phyloP scores from a whole-genome alignment of 108 stramenopile species.

The Skeletonema potamos region DNA sequence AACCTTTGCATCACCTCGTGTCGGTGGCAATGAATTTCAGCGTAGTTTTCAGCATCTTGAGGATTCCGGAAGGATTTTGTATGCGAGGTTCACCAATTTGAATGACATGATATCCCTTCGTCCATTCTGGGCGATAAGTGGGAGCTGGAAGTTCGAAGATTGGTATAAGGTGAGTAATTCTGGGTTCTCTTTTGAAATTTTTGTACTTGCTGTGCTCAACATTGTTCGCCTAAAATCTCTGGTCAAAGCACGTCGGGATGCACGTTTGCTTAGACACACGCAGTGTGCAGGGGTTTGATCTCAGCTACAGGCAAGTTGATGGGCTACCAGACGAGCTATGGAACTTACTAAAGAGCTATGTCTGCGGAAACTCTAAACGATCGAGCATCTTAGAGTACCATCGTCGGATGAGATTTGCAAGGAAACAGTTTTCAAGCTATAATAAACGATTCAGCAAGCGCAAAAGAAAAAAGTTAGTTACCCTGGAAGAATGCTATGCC shows the following conservation, averaged over 20 bases:
- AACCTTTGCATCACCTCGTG: conserved; percentile 14
- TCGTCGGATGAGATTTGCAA: background rate
- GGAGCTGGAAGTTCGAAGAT: conserved; percentile 14
- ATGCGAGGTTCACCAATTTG: conserved; percentile 6
- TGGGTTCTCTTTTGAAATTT: background rate
- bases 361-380: conserved; percentile 1
- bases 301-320: conserved; percentile 3
- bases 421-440: background rate
- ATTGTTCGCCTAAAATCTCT: background rate
- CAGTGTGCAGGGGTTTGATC: background rate
- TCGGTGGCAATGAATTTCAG: conserved; percentile 14
- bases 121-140: conserved; percentile 5
- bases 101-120: conserved; percentile 13
- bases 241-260: conserved; percentile 10
- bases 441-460: background rate
- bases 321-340: background rate
- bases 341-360: background rate
- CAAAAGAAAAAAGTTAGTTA: background rate
- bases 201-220: background rate
- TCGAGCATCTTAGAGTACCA: conserved; percentile 18
- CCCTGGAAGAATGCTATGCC: background rate
- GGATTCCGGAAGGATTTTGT: conserved; percentile 4
- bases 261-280: conserved; percentile 10
- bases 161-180: conserved; percentile 1
- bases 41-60: conserved; percentile 11